Percentiles rank a stretch among this genome's conserved stretches.
Evolutionary conservation across 2,329 filamentous ascomycete genomes (phyloP).

Genomic region (Aspergillus eucalypticola): DNA sequence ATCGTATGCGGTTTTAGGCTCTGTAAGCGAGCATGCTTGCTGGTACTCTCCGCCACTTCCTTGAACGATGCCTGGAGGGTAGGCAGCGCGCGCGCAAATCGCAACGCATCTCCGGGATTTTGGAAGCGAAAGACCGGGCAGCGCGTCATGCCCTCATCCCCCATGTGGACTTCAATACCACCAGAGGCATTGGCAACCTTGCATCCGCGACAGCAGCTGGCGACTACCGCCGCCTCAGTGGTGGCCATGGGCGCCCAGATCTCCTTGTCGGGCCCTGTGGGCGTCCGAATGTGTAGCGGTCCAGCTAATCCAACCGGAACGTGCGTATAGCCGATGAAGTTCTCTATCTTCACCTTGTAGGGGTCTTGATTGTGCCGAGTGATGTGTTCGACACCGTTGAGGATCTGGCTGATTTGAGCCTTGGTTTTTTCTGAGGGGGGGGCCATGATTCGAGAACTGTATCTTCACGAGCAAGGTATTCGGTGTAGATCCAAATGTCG

Average conservation of each 20-base stretch:
- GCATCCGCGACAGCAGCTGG: constrained; percentile 33
- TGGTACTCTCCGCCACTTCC: constrained; percentile 5
- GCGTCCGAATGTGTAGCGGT: background rate
- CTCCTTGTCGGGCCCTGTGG: background rate
- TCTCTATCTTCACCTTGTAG: constrained; percentile 5
- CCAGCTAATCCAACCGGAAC: constrained; percentile 12
- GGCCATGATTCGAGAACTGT: background rate
- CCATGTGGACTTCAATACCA: constrained; percentile 18
- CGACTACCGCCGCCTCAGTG: constrained; percentile 29
- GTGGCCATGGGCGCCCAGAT: constrained; percentile 33
- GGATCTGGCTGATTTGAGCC: background rate
- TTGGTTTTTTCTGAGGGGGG: background rate
- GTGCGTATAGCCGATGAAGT: constrained; percentile 12
- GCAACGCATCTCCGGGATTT: constrained; percentile 20
- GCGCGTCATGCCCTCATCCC: constrained; percentile 25
- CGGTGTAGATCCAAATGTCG: no score
- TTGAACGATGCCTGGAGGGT: background rate
- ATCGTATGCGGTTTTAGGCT: constrained; percentile 21
- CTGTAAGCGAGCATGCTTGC: constrained; percentile 9
- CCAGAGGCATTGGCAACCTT: constrained; percentile 27
- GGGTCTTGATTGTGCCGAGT: constrained; percentile 3
- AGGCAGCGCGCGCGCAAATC: constrained; percentile 12
- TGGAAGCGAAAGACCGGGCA: constrained; percentile 28
- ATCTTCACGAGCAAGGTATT: background rate
- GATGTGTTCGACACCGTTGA: background rate